These are phyloP conservation scores for Raddia guianensis DNA, from an alignment of 176 grass and related monocot genomes.

Conservation along the genomic window DNA sequence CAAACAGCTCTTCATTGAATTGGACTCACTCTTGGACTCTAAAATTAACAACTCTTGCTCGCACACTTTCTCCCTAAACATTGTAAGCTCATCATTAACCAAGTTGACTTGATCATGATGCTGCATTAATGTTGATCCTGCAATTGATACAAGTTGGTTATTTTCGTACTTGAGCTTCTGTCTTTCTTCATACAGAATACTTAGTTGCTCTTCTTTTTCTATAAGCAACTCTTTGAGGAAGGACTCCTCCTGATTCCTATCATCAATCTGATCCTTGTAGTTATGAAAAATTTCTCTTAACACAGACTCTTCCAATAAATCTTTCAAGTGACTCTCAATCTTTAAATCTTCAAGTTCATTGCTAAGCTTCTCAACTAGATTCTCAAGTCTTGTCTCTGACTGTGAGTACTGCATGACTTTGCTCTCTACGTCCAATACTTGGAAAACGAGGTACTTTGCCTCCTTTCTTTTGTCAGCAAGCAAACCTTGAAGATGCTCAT, in stretches of 20 bases:
- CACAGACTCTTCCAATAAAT: slow-evolving; percentile 41
- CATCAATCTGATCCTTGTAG: slow-evolving; percentile 48
- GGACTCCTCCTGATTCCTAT: slow-evolving; percentile 47
- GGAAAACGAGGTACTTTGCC: slow-evolving; percentile 37
- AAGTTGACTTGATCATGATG: slow-evolving; percentile 75
- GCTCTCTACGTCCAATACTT: slow-evolving; percentile 37
- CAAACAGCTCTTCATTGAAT: slow-evolving; percentile 59
- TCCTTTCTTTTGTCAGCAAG: slow-evolving; percentile 54
- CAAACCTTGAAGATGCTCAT: slow-evolving; percentile 51
- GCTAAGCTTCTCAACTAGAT: slow-evolving; percentile 47
- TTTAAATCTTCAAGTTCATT: slow-evolving; percentile 55
- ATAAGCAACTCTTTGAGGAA: slow-evolving; percentile 47
- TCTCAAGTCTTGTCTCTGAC: slow-evolving; percentile 37
- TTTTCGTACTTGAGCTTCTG: slow-evolving; percentile 74
- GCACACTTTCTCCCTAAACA: slow-evolving; percentile 60
- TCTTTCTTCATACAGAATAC: slow-evolving; percentile 50
- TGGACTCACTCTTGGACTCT: slow-evolving; percentile 61
- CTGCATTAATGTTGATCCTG: slow-evolving; percentile 55
- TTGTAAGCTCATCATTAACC: slow-evolving; percentile 58
- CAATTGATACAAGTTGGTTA: slow-evolving; percentile 55
- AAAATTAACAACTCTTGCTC: slow-evolving; percentile 60
- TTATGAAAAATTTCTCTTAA: slow-evolving; percentile 50
- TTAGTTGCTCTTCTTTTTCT: slow-evolving; percentile 59
- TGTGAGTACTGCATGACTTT: slow-evolving; percentile 27
- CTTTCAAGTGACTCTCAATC: slow-evolving; percentile 52